A percentile compares a stretch with the other conserved stretches of the same genome.
Evolutionary conservation across 345 rosid species (phyloP).

Genomic region (Pugionium cornutum): DNA sequence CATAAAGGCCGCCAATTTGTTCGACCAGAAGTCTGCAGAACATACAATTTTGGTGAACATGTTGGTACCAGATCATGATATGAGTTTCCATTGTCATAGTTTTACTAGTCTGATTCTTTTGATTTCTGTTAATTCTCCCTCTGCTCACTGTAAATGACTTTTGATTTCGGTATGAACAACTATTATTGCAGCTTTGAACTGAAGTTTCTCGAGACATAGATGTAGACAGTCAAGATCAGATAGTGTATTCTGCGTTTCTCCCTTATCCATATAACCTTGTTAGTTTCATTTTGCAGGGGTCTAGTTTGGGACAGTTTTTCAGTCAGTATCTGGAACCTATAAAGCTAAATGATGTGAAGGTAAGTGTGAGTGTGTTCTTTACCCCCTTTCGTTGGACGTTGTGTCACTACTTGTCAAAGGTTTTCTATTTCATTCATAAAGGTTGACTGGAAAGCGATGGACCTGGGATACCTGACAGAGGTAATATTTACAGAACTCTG

Average conservation of each 20-base stretch:
- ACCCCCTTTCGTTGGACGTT: slow-evolving; percentile 23
- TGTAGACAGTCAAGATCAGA: slow-evolving; percentile 12
- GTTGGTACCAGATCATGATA: slow-evolving; percentile 48
- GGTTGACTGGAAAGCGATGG: slow-evolving; percentile 91
- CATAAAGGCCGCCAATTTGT: slow-evolving; percentile 92
- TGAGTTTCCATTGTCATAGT: slow-evolving; percentile 27
- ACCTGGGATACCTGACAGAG: slow-evolving; percentile 86
- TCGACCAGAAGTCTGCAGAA: slow-evolving; percentile 97
- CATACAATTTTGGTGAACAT: slow-evolving; percentile 97
- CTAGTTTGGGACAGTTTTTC: slow-evolving; percentile 95
- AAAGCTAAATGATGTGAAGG: slow-evolving; percentile 86
- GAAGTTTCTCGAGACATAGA: slow-evolving; percentile 11
- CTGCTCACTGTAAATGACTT: slow-evolving; percentile 16
- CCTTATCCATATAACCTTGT: slow-evolving; percentile 16
- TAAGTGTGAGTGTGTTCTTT: slow-evolving; percentile 34
- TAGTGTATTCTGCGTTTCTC: background rate
- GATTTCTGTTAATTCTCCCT: background rate
- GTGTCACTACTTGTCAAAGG: slow-evolving; percentile 14
- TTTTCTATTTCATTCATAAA: slow-evolving; percentile 39
- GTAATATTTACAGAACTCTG: slow-evolving; percentile 43
- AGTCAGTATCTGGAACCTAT: slow-evolving; percentile 85
- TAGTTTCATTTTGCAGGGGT: slow-evolving; percentile 59
- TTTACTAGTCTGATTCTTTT: slow-evolving; percentile 14
- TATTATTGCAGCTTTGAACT: slow-evolving; percentile 26
- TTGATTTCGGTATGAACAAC: background rate